phyloP scores from a whole-genome alignment of 495 filamentous ascomycete genomes.

The Thozetella sp. region DNA sequence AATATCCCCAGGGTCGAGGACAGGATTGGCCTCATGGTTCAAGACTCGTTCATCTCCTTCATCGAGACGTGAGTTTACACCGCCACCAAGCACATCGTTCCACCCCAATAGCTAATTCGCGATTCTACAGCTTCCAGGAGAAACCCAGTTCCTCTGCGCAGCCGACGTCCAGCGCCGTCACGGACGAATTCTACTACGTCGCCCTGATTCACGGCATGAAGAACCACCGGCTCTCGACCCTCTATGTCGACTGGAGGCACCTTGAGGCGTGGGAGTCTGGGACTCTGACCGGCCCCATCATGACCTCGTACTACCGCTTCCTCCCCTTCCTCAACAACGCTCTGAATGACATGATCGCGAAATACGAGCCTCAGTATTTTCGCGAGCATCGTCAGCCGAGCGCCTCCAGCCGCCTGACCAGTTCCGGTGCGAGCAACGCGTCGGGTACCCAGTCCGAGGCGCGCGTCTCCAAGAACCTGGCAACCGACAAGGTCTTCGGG shows the following conservation, averaged over 20 bases:
- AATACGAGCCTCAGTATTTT: conserved; percentile 94
- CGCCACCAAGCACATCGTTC: background rate
- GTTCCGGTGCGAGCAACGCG: conserved; percentile 67
- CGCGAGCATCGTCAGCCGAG: conserved; percentile 82
- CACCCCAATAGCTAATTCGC: background rate
- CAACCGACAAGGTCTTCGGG: conserved; percentile 94
- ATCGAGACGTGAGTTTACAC: conserved; percentile 70
- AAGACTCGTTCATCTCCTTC: conserved; percentile 83
- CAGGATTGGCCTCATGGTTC: conserved; percentile 80
- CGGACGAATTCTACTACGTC: conserved; percentile 93
- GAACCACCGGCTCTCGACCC: conserved; percentile 85
- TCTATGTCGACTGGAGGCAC: conserved; percentile 96
- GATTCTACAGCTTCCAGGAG: conserved; percentile 64
- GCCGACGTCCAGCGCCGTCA: conserved; percentile 71
- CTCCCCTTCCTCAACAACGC: conserved; percentile 88
- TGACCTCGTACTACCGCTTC: conserved; percentile 92
- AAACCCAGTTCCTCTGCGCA: conserved; percentile 73
- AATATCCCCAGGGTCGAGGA: conserved; percentile 84
- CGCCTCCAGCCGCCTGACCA: conserved; percentile 59
- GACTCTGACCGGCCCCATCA: conserved; percentile 79
- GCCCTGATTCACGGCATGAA: conserved; percentile 91
- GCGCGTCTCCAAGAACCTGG: conserved; percentile 76
- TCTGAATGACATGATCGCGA: conserved; percentile 89
- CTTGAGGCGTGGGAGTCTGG: conserved; percentile 70
- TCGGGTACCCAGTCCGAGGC: conserved; percentile 64